Base-by-base conservation (phyloP, 495 filamentous ascomycete genomes). In the Hypoxylon perforatum region DNA sequence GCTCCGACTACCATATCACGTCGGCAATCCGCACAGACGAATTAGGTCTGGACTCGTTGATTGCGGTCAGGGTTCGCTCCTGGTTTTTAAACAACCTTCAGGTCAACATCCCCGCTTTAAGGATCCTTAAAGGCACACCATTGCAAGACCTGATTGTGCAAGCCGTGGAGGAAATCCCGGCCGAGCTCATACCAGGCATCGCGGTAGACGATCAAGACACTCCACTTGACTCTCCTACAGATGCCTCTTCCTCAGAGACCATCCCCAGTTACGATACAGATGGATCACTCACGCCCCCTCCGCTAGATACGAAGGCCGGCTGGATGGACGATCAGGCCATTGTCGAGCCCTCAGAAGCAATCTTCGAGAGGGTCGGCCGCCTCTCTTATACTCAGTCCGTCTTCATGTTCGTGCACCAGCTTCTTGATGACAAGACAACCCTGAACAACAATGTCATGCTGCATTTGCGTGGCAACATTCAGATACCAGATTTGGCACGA, bases 51-150 rank as follows among this genome's bases (percentile, higher is more conserved):
- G 64, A 71, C 57, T 61, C 73, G 39, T 36, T 71, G 6, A 61
- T 81, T 0, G 81, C 83, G 0, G 75, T 82, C 1, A 78, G 80
- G 21, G 56, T 82, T 0, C 76, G 80, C 0, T 52, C 66, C 0
- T 85, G 83, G 83, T 75, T 82, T 28, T 67, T 67, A 25, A 79
- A 78, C 50, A 65, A 72, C 6, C 36, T 82, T 0, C 61, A 72
- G 0, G 69, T 75, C 10, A 77, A 86, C 36, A 58, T 85, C 0
- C 77, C 83, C 0, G 81, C 85, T 0, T 74, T 86, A 48, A 82
- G 86, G 69, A 77, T 86, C 14, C 30, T 86, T 0, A 66, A 75
- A 3, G 78, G 76, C 0, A 54, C 51, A 74, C 77, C 8, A 71
- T 82, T 18, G 9, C n/a, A 8, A 0, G 56, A 68, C 15, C 44